Percentiles rank a stretch among this genome's conserved stretches.
Conservation (phyloP, 495 filamentous ascomycete genomes). For the Podospora sp. region DNA sequence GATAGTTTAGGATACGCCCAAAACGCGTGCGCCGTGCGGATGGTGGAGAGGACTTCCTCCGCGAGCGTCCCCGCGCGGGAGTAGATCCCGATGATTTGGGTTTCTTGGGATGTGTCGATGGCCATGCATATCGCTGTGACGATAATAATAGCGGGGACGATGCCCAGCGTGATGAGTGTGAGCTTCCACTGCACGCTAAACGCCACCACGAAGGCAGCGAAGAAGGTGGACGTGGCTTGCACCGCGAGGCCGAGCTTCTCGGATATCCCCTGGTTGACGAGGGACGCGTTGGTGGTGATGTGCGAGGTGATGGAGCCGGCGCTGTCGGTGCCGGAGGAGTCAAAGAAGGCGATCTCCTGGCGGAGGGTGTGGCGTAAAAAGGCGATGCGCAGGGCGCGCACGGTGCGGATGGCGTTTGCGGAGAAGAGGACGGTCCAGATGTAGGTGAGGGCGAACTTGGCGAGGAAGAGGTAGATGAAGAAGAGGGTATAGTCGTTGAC, state of each 20-base stretch:
- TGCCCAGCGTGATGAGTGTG: slow-evolving; percentile 58
- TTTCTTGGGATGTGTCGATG: slow-evolving; percentile 54
- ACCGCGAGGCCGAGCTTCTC: slow-evolving; percentile 63
- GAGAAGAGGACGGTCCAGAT: slow-evolving; percentile 41
- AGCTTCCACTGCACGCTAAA: slow-evolving; percentile 58
- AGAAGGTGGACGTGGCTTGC: slow-evolving; percentile 56
- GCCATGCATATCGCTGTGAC: slow-evolving; percentile 42
- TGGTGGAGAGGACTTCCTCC: slow-evolving; percentile 54
- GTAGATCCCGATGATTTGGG: slow-evolving; percentile 35
- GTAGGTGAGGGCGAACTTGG: slow-evolving; percentile 52
- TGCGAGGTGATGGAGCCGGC: slow-evolving; percentile 50
- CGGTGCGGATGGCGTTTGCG: slow-evolving; percentile 30
- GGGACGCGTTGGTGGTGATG: slow-evolving; percentile 32
- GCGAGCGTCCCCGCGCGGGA: slow-evolving; percentile 58
- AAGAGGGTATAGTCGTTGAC: slow-evolving; percentile 40
- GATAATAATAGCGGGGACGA: slow-evolving; percentile 51
- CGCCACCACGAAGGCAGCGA: slow-evolving; percentile 59
- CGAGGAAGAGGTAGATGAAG: slow-evolving; percentile 58
- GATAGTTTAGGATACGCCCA: slow-evolving; percentile 57
- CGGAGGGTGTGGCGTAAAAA: slow-evolving; percentile 41
- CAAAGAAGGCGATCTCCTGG: slow-evolving; percentile 43
- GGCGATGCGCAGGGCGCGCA: slow-evolving; percentile 35
- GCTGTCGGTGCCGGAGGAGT: slow-evolving; percentile 36
- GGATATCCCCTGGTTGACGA: slow-evolving; percentile 51
- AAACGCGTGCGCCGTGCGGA: slow-evolving; percentile 63